A percentile compares a stretch with the other conserved stretches of the same genome.
Evolutionary conservation across 2,329 filamentous ascomycete genomes (phyloP).

Genomic region (Exserohilum rostratum): DNA sequence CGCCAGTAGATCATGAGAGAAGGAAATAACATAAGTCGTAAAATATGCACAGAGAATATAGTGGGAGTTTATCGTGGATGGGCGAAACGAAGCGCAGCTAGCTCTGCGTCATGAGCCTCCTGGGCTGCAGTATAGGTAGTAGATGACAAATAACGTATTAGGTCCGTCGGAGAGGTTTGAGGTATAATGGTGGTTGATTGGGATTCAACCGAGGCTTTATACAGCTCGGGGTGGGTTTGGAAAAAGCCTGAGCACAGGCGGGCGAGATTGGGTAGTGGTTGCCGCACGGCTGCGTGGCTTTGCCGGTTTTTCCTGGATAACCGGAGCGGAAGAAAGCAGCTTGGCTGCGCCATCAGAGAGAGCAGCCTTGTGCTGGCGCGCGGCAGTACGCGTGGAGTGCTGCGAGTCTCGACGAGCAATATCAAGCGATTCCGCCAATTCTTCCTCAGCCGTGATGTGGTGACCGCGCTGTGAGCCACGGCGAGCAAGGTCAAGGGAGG

Average conservation of each 20-base stretch:
- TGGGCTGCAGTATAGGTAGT: slow-evolving; percentile 1
- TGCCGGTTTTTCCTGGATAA: slow-evolving; percentile 6
- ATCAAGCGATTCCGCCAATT: slow-evolving; percentile 30
- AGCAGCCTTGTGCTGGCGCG: slow-evolving; percentile 39
- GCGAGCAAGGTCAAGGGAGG: slow-evolving; percentile 36
- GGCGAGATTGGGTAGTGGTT: slow-evolving; percentile 32
- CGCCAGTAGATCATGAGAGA: slow-evolving; percentile 4
- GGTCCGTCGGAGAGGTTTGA: not conserved
- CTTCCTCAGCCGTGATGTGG: slow-evolving; percentile 17
- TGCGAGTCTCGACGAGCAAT: slow-evolving; percentile 31
- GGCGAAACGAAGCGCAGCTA: slow-evolving; percentile 17
- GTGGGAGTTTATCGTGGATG: slow-evolving; percentile 6
- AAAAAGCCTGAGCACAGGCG: slow-evolving; percentile 42
- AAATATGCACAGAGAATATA: slow-evolving; percentile 26
- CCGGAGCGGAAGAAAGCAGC: slow-evolving; percentile 23
- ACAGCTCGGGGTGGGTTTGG: slow-evolving; percentile 36
- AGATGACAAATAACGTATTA: not conserved
- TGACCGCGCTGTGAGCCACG: slow-evolving; percentile 31
- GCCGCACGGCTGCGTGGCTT: slow-evolving; percentile 36
- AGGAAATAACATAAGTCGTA: slow-evolving; percentile 19
- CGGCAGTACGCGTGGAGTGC: slow-evolving; percentile 17
- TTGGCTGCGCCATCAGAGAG: slow-evolving; percentile 44
- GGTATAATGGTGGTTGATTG: no score
- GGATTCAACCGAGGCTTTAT: slow-evolving; percentile 12
- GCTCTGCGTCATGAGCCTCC: slow-evolving; percentile 16